Percentiles rank a stretch among this genome's conserved stretches.
These are phyloP conservation scores for Medicago lupulina DNA, from an alignment of 306 rosid genomes.

Conservation along the genomic window DNA sequence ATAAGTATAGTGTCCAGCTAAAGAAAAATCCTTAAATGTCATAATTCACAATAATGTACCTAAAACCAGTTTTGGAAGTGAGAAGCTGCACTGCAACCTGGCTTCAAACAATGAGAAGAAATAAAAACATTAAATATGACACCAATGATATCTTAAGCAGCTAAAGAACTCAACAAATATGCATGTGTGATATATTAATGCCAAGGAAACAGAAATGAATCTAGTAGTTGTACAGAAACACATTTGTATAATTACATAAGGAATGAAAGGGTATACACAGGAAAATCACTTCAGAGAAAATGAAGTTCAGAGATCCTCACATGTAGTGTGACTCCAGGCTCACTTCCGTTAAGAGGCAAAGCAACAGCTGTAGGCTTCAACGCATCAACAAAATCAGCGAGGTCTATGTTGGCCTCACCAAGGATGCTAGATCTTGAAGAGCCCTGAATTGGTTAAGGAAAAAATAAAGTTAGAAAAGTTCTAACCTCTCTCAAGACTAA, in stretches of 20 bases:
- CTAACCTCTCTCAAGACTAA: constrained; percentile 36
- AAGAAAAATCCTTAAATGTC: constrained; percentile 46
- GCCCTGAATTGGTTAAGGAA: constrained; percentile 68
- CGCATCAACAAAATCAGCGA: constrained; percentile 94
- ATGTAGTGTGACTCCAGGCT: constrained; percentile 79
- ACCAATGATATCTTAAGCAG: constrained; percentile 30
- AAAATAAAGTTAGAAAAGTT: constrained; percentile 47
- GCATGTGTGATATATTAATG: constrained; percentile 24
- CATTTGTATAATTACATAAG: constrained; percentile 21
- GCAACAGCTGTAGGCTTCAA: constrained; percentile 78
- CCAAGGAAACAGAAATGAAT: constrained; percentile 35
- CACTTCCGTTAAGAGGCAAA: constrained; percentile 83
- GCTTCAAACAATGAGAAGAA: constrained; percentile 54
- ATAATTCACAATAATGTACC: constrained; percentile 57
- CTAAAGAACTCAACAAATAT: constrained; percentile 35
- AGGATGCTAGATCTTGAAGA: constrained; percentile 95
- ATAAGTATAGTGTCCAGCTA: constrained; percentile 43
- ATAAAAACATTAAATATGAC: constrained; percentile 42
- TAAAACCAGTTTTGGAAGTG: constrained; percentile 99
- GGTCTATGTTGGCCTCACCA: constrained; percentile 86
- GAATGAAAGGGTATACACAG: constrained; percentile 13
- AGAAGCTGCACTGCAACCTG: constrained; percentile 99
- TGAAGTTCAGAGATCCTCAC: constrained; percentile 63
- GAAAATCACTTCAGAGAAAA: constrained; percentile 35
- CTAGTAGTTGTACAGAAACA: constrained; percentile 20